phyloP scores from a whole-genome alignment of 352 stramenopile species.

The Phytophthora capsici region DNA sequence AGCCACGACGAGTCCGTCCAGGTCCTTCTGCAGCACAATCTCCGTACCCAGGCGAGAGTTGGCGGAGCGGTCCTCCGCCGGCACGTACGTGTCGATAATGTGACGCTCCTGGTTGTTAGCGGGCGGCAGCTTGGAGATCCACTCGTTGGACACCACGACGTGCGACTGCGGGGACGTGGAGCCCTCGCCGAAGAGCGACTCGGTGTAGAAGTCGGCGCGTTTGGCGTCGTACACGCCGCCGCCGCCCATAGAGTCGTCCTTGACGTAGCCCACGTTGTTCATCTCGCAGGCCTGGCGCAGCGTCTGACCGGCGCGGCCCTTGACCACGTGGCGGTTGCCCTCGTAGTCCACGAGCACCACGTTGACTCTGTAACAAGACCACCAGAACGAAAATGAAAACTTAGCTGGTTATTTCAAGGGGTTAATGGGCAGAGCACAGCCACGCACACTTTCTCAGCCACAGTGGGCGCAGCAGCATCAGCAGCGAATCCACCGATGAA shows the following conservation, averaged over 20 bases:
- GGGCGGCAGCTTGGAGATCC: slow-evolving; percentile 76
- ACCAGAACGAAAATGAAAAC: slow-evolving; percentile 10
- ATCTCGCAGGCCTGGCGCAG: slow-evolving; percentile 86
- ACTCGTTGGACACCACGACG: slow-evolving; percentile 90
- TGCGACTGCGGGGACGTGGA: slow-evolving; percentile 84
- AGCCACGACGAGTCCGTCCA: slow-evolving; percentile 88
- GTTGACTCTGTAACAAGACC: slow-evolving; percentile 65
- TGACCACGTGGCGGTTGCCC: slow-evolving; percentile 85
- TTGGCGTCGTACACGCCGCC: slow-evolving; percentile 69
- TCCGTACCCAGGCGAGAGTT: slow-evolving; percentile 89
- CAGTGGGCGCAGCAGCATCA: slow-evolving; percentile 48
- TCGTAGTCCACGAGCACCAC: slow-evolving; percentile 89
- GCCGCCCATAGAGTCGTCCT: slow-evolving; percentile 88
- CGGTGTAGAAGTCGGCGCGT: slow-evolving; percentile 84
- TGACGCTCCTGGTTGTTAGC: slow-evolving; percentile 79
- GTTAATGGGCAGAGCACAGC: not conserved
- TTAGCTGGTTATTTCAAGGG: not conserved
- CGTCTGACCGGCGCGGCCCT: slow-evolving; percentile 83
- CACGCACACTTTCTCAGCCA: slow-evolving; percentile 71
- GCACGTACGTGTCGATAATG: slow-evolving; percentile 82
- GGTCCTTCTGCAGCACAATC: slow-evolving; percentile 86
- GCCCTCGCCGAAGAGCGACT: slow-evolving; percentile 90
- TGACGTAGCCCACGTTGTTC: slow-evolving; percentile 74
- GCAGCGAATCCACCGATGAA: slow-evolving; percentile 61
- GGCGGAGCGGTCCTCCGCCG: slow-evolving; percentile 75